phyloP scores from a whole-genome alignment of 208 protist species.

The Trypanosoma grayi region DNA sequence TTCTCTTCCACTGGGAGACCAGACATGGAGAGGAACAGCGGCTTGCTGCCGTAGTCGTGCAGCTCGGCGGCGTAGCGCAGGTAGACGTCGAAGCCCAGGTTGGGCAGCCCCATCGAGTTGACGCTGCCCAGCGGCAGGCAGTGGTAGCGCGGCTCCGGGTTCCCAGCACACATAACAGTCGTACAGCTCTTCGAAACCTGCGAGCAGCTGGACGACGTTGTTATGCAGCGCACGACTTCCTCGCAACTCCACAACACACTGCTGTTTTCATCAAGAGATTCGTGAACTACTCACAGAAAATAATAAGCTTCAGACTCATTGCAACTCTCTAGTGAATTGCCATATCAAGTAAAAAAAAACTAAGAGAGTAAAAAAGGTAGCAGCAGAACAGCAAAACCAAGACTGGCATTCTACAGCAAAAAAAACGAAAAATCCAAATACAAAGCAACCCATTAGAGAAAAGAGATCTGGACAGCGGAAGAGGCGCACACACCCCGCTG shows the following conservation, averaged over 20 bases:
- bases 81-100: constrained; percentile 85
- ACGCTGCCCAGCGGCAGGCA: constrained; percentile 73
- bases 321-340: neutral
- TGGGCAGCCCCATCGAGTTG: constrained; percentile 90
- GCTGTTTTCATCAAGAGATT: constrained; percentile 91
- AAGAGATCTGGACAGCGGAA: too few species aligned
- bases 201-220: constrained; percentile 55
- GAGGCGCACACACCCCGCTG: too few species aligned
- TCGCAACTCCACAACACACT: constrained; percentile 68
- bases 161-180: constrained; percentile 53
- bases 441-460: too few species aligned
- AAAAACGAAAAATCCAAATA: constrained; percentile 3
- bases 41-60: constrained; percentile 62
- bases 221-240: constrained; percentile 61
- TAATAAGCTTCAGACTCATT: constrained; percentile 69
- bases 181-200: constrained; percentile 89
- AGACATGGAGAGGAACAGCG: constrained; percentile 83
- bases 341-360: constrained; percentile 4
- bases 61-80: constrained; percentile 21
- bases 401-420: neutral
- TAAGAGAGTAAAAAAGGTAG: constrained; percentile 20
- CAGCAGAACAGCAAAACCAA: constrained; percentile 4
- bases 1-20: constrained; percentile 81
- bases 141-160: constrained; percentile 80
- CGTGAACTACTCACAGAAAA: constrained; percentile 55